These are phyloP conservation scores for Tylopilus cervinicoccineus DNA, from an alignment of 768 basidiomycete species.

Conservation along the genomic window DNA sequence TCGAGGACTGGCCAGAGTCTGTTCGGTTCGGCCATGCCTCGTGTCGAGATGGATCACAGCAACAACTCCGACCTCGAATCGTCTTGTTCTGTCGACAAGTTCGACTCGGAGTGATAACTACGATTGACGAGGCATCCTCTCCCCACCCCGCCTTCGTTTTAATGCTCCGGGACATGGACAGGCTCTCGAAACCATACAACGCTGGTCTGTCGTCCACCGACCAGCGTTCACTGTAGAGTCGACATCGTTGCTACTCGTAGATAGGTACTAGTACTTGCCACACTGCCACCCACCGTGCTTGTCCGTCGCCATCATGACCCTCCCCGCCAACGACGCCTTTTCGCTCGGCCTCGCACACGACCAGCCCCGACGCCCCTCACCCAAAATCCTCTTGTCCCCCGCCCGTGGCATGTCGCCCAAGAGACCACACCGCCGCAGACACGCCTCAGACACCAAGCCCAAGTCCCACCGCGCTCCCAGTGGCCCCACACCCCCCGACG, in stretches of 20 bases:
- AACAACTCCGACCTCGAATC: too few relatives aligned
- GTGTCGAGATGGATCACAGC: too few relatives aligned
- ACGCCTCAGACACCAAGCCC: constrained; percentile 13
- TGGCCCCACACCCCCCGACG: constrained; percentile 3
- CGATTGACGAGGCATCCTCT: constrained; percentile 54
- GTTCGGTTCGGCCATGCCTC: constrained; percentile 1
- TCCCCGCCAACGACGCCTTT: constrained; percentile 35
- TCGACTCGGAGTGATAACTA: constrained; percentile 90
- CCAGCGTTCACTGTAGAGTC: constrained; percentile 34
- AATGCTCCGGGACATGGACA: constrained; percentile 72
- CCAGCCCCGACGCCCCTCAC: constrained; percentile 32
- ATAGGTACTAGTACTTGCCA: too few relatives aligned
- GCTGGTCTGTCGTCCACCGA: constrained; percentile 18
- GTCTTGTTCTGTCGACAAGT: too few relatives aligned
- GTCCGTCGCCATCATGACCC: constrained; percentile 17
- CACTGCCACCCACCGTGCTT: too few relatives aligned
- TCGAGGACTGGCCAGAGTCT: not conserved
- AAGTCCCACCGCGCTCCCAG: constrained; percentile 12
- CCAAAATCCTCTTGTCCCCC: constrained; percentile 39
- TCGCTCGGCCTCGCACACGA: constrained; percentile 35
- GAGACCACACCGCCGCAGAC: constrained; percentile 26
- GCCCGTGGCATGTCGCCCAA: constrained; percentile 33
- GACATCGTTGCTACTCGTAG: constrained; percentile 9
- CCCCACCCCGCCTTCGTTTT: constrained; percentile 75
- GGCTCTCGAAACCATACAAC: constrained; percentile 63